Evolutionary conservation across 78 protist species (phyloP), one percentile per base, ranked within the genome.

Genomic region (Isochrysis galbana): DNA sequence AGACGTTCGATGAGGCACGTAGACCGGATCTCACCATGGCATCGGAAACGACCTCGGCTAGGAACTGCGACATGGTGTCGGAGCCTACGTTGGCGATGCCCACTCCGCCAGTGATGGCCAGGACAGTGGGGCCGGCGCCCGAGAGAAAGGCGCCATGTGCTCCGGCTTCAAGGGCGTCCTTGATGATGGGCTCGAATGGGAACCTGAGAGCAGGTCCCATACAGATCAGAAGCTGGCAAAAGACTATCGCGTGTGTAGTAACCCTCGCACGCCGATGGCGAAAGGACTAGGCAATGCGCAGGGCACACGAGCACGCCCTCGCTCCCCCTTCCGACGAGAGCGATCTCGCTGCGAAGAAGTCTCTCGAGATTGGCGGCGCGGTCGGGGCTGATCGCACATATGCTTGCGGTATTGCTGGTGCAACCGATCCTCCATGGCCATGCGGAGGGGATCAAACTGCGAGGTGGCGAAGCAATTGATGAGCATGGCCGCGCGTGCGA

Each of bases 101-200:
- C 34, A 77, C 84, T 41, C 47, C 84, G 25, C 84, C 84, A 1
- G 84, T 26, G 46, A 77, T 36, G 34, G 44, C 47, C 14, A 39
- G 84, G n/a, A 77, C n/a, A 19, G 94, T 82, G 25, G 94, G 92
- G 22, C 96, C 96, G 0, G 96, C 94, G 36, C 96, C 96, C 32
- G 70, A 36, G 48, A 94, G 84, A 38, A 77, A 94, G n/a, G 96
- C 94, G 47, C 94, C 94, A 39, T 82, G 77, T 23, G 96, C 96
- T 5, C 96, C 96, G 34, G 94, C 93, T 19, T 21, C 89, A 26
- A 78, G 32, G 14, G 96, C 94, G 26, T 88, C 96, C 26, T 95
- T 39, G 55, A 95, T 70, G 48, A 90, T 5, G 45, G 89, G 92
- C 25, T 17, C 21, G 39, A 80, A 44, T 25, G 88, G 88, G 88